A percentile compares a stretch with the other conserved stretches of the same genome.
Evolutionary conservation across 176 grass and related monocot genomes (phyloP).

Genomic region (Chrysopogon serrulatus): DNA sequence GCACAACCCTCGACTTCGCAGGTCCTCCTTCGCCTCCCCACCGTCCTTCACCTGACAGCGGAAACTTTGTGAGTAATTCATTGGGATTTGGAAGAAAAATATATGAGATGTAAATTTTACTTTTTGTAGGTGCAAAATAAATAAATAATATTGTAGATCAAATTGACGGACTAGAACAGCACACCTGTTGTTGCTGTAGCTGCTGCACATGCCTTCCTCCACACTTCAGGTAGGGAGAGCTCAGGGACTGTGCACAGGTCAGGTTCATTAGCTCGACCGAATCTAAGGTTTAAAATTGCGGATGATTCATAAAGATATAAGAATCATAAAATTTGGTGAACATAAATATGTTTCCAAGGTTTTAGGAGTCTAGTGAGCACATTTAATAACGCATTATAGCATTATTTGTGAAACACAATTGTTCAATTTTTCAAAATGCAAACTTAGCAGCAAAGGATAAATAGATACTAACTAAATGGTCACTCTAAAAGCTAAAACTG

Average conservation of each 20-base stretch:
- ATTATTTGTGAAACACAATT: too few relatives aligned
- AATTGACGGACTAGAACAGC: background rate
- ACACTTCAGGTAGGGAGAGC: conserved; percentile 71
- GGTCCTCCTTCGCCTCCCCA: conserved; percentile 35
- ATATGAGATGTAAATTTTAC: too few relatives aligned
- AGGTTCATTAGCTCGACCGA: background rate
- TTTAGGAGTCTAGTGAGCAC: too few relatives aligned
- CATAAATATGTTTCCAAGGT: background rate
- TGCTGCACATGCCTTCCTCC: conserved; percentile 45
- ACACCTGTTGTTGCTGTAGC: conserved; percentile 44
- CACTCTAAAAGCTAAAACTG: background rate
- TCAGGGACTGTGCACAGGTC: conserved; percentile 48
- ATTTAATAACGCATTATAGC: too few relatives aligned
- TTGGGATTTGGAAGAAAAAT: background rate
- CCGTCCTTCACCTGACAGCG: background rate
- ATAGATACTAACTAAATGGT: background rate
- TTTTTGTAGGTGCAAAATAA: background rate
- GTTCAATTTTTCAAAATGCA: too few relatives aligned
- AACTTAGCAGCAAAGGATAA: too few relatives aligned
- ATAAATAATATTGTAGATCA: background rate
- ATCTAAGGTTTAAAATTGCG: too few relatives aligned
- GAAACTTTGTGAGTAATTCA: background rate
- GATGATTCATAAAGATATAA: too few relatives aligned
- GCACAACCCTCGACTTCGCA: conserved; percentile 74
- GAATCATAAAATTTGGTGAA: background rate